Evolutionary conservation across 305 asterid species (phyloP), one percentile per base, ranked within the genome.

Genomic region (Stenogyne calaminthoides): DNA sequence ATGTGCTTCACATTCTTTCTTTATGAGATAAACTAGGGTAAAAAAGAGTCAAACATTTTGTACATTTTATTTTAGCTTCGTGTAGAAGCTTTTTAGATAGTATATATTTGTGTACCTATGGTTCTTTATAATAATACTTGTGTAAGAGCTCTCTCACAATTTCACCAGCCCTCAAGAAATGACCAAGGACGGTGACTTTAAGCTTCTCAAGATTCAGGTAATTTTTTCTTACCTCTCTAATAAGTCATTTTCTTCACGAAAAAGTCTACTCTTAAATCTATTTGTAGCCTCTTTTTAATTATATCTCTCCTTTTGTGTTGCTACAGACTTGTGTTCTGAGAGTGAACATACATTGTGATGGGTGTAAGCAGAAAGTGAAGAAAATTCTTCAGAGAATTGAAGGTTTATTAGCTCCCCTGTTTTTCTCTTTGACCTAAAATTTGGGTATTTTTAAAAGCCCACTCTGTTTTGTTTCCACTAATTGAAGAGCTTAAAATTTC

Each of bases 121-220:
- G 0, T 12, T 47, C 20, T 5, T 9, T 54, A 54, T 18, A 16
- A 52, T 14, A 22, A 36, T 25, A 6, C 49, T 49, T 46, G 36
- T 80, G 81, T 61, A 82, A 81, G 81, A 72, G 81, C n/a, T n/a
- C 66, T 76, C 66, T 76, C 65, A 39, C 72, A 37, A 49, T n/a
- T 66, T 77, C 71, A 52, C 71, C 67, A 46, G 54, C 58, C 57
- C 59, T 51, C 71, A 27, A 77, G 80, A 90, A 20, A 93, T 93
- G 97, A 78, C 89, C 80, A 93, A 87, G 83, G 93, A 87, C 71
- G 96, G 84, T 64, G 93, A 86, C 85, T 88, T 84, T 78, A 91
- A 91, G 88, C 95, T 91, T 67, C 95, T 93, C 80, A 93, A 91
- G 93, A 89, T 93, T 86, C 98, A 89, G 95, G 98, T 83, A 49